A percentile compares a stretch with the other conserved stretches of the same genome.
Conservation (phyloP, 2,329 filamentous ascomycete genomes). For the Coleophoma cylindrospora region DNA sequence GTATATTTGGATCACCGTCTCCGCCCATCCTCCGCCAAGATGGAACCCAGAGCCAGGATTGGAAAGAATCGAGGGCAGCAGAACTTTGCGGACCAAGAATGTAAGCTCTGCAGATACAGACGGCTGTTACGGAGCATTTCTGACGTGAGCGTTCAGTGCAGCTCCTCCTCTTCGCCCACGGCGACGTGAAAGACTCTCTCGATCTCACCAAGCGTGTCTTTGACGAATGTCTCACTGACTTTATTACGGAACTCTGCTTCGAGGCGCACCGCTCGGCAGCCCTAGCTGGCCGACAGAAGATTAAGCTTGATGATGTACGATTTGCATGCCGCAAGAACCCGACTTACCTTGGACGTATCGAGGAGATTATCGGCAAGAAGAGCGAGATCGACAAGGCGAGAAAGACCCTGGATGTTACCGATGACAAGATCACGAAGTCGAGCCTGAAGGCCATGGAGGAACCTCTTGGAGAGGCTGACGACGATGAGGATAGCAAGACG, state of each 20-base stretch:
- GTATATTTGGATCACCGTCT: not conserved
- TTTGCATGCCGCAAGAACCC: constrained; percentile 87
- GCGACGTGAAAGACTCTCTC: constrained; percentile 73
- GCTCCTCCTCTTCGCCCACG: constrained; percentile 73
- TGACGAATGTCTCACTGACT: constrained; percentile 95
- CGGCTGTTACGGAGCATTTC: too few species aligned
- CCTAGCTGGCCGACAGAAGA: constrained; percentile 86
- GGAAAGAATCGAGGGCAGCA: constrained; percentile 79
- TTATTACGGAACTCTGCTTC: constrained; percentile 90
- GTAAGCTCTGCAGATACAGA: constrained; percentile 38
- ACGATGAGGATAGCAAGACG: constrained; percentile 38
- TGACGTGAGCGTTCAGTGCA: constrained; percentile 44
- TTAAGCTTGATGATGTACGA: constrained; percentile 97
- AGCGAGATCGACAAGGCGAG: constrained; percentile 78
- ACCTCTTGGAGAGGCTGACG: constrained; percentile 47
- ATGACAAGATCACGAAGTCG: constrained; percentile 55
- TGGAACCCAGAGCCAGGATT: constrained; percentile 73
- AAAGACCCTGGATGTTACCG: constrained; percentile 68
- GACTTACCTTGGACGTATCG: constrained; percentile 79
- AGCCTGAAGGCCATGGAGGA: constrained; percentile 36
- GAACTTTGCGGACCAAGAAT: constrained; percentile 69
- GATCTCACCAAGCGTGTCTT: constrained; percentile 80
- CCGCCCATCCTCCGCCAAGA: constrained; percentile 33
- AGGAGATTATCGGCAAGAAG: constrained; percentile 85
- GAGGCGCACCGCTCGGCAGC: constrained; percentile 81